Conservation (phyloP, 2,329 filamentous ascomycete genomes). For the Arthrinium phaeospermum region DNA sequence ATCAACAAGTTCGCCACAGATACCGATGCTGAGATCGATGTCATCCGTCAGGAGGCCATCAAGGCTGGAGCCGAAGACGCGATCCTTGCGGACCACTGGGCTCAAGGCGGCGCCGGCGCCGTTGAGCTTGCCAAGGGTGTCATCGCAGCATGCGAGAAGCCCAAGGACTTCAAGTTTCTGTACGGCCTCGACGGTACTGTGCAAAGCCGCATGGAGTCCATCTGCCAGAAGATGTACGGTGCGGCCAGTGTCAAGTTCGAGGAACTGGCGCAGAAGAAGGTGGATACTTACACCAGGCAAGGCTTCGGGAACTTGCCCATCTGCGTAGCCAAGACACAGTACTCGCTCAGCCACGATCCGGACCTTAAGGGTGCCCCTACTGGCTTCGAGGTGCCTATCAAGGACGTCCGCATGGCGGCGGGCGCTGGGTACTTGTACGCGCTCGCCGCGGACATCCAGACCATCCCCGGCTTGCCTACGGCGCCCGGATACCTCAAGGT, state of each 20-base stretch:
- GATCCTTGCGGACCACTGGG: constrained; percentile 95
- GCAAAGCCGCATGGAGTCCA: constrained; percentile 88
- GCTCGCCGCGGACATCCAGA: constrained; percentile 96
- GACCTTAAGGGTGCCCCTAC: constrained; percentile 92
- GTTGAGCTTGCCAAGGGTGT: constrained; percentile 88
- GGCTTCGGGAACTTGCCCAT: constrained; percentile 93
- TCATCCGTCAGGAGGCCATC: constrained; percentile 88
- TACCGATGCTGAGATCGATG: constrained; percentile 87
- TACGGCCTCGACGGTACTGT: constrained; percentile 80
- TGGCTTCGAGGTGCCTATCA: constrained; percentile 92
- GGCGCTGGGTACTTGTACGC: constrained; percentile 92
- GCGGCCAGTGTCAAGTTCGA: constrained; percentile 89
- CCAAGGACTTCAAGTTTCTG: constrained; percentile 86
- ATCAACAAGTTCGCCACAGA: constrained; percentile 98
- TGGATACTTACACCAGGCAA: constrained; percentile 91
- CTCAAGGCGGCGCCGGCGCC: constrained; percentile 89
- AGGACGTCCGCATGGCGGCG: constrained; percentile 91
- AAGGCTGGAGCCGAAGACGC: constrained; percentile 93
- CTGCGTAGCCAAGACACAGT: constrained; percentile 98
- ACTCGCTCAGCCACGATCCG: constrained; percentile 92
- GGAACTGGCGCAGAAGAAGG: constrained; percentile 92
- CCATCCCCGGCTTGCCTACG: constrained; percentile 93
- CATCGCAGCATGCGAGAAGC: constrained; percentile 80
- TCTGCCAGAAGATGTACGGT: constrained; percentile 94
- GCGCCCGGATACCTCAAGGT: constrained; percentile 96